Conservation (phyloP, 2,329 filamentous ascomycete species). For the Coleophoma eucalyptorum region DNA sequence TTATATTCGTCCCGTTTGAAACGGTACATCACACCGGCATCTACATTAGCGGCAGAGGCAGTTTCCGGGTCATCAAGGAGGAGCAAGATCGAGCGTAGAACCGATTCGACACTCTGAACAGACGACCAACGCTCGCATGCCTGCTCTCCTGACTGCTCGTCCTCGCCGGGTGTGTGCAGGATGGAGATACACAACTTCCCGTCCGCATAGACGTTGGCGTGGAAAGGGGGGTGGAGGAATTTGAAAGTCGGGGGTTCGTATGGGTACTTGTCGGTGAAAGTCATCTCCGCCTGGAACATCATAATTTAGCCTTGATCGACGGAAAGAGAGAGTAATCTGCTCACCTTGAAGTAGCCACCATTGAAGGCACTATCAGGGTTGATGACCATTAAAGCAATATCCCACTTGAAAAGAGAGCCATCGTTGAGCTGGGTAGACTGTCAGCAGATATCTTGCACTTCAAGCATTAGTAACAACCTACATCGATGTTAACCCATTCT, state of each 20-base stretch:
- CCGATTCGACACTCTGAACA: slow-evolving; percentile 89
- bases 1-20: slow-evolving; percentile 70
- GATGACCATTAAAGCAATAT: slow-evolving; percentile 83
- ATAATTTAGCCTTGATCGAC: slow-evolving; percentile 3
- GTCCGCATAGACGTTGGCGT: slow-evolving; percentile 91
- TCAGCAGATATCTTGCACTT: slow-evolving; percentile 7
- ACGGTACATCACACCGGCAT: slow-evolving; percentile 82
- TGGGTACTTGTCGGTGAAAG: slow-evolving; percentile 84
- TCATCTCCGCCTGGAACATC: slow-evolving; percentile 66
- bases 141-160: slow-evolving; percentile 84
- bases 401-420: slow-evolving; percentile 82
- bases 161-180: slow-evolving; percentile 86
- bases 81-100: slow-evolving; percentile 86
- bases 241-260: slow-evolving; percentile 86
- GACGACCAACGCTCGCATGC: slow-evolving; percentile 94
- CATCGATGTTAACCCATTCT: slow-evolving; percentile 90
- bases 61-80: slow-evolving; percentile 93
- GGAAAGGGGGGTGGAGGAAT: slow-evolving; percentile 76
- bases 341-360: slow-evolving; percentile 81
- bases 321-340: slow-evolving; percentile 6
- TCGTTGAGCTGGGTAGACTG: slow-evolving; percentile 51
- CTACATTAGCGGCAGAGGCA: slow-evolving; percentile 90
- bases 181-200: slow-evolving; percentile 96
- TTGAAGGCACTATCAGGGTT: slow-evolving; percentile 91
- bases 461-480: slow-evolving; percentile 35